A percentile compares a stretch with the other conserved stretches of the same genome.
phyloP scores from a whole-genome alignment of 306 rosid genomes.

The Hippophae tibetana region DNA sequence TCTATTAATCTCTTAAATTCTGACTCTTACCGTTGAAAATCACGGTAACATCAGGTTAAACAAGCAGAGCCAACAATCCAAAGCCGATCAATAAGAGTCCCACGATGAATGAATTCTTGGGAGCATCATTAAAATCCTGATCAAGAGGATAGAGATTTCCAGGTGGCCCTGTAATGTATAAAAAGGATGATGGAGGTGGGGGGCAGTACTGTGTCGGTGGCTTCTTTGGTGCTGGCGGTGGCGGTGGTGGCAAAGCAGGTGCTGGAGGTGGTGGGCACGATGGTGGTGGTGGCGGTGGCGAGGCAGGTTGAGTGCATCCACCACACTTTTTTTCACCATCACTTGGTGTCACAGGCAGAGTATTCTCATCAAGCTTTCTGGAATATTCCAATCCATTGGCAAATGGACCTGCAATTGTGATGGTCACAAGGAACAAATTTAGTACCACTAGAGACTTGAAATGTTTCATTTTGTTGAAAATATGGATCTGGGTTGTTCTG shows the following conservation, averaged over 20 bases:
- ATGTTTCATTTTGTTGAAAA: constrained; percentile 17
- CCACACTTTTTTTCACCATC: constrained; percentile 19
- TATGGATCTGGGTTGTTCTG: neutral
- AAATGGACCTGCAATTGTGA: constrained; percentile 14
- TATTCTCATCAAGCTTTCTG: constrained; percentile 33
- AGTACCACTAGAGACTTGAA: constrained; percentile 18
- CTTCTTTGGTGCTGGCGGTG: constrained; percentile 18
- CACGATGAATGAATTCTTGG: neutral
- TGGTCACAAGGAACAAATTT: constrained; percentile 14
- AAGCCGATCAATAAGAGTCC: constrained; percentile 9
- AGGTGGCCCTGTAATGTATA: constrained; percentile 41
- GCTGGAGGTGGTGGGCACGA: constrained; percentile 6
- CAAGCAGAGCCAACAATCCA: constrained; percentile 10
- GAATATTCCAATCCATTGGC: constrained; percentile 18
- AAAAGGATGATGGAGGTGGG: constrained; percentile 23
- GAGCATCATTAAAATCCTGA: constrained; percentile 10
- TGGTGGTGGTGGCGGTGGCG: constrained; percentile 6
- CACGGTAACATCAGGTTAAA: constrained; percentile 13
- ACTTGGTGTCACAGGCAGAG: neutral
- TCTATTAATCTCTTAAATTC: too few relatives aligned
- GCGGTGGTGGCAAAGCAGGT: neutral
- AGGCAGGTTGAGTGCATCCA: constrained; percentile 12
- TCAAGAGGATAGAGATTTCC: constrained; percentile 33
- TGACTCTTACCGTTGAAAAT: neutral
- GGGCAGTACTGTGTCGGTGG: constrained; percentile 17